Percentiles rank a stretch among this genome's conserved stretches.
Evolutionary conservation across 1,284 basidiomycete species (phyloP).

Genomic region (Papiliotrema terrestris): DNA sequence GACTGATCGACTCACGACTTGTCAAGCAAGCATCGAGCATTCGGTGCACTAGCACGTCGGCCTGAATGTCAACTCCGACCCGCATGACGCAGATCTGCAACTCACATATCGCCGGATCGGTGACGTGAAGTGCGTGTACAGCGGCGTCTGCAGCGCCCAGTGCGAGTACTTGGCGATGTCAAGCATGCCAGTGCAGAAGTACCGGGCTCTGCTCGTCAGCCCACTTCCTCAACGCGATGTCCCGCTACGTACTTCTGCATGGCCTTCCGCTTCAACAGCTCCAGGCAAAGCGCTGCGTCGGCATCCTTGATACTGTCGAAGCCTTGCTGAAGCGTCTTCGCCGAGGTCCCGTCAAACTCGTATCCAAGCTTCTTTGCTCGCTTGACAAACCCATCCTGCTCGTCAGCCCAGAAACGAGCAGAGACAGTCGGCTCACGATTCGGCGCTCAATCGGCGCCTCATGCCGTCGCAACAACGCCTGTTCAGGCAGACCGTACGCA

Average conservation of each 20-base stretch:
- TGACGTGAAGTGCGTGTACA: constrained; percentile 93
- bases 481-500: constrained; percentile 88
- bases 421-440: constrained; percentile 55
- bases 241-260: constrained; percentile 54
- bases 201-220: constrained; percentile 65
- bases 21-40: constrained; percentile 87
- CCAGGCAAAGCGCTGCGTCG: constrained; percentile 67
- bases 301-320: constrained; percentile 70
- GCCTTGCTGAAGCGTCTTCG: constrained; percentile 79
- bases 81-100: constrained; percentile 55
- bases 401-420: not conserved
- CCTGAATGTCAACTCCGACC: constrained; percentile 58
- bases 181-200: constrained; percentile 98
- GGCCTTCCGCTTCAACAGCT: constrained; percentile 79
- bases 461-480: constrained; percentile 89
- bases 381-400: constrained; percentile 67
- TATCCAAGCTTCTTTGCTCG: constrained; percentile 80
- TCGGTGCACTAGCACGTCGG: constrained; percentile 93
- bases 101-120: constrained; percentile 9
- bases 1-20: constrained; percentile 55
- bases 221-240: not conserved
- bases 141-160: constrained; percentile 82
- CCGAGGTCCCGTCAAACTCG: constrained; percentile 72
- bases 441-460: constrained; percentile 89
- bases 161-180: constrained; percentile 98